Evolutionary conservation across 2,329 filamentous ascomycete species (phyloP).

Genomic region (Colletotrichum destructivum): DNA sequence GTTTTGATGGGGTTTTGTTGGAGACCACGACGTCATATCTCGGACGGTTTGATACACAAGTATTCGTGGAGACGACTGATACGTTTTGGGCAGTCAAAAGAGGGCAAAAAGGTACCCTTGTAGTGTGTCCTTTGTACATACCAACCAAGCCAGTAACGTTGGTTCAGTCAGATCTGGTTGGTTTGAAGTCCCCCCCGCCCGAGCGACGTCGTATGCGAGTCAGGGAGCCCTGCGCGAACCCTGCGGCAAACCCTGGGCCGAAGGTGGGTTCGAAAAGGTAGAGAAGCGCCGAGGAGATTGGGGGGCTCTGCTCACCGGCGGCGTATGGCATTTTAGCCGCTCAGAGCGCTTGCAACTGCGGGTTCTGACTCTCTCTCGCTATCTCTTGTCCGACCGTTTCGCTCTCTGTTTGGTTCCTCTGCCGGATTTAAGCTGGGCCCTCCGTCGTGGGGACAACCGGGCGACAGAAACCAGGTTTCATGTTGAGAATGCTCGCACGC

Average conservation of each 20-base stretch:
- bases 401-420: constrained; percentile 17
- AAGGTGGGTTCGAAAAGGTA: background rate
- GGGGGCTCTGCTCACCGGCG: background rate
- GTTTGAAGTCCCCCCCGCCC: background rate
- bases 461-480: constrained; percentile 39
- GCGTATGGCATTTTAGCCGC: constrained; percentile 25
- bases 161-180: constrained; percentile 28
- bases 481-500: constrained; percentile 36
- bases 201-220: constrained; percentile 26
- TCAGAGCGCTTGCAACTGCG: constrained; percentile 39
- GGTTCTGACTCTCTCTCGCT: constrained; percentile 21
- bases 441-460: constrained; percentile 31
- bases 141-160: background rate
- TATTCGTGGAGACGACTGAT: constrained; percentile 5
- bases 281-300: constrained; percentile 30
- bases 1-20: constrained; percentile 28
- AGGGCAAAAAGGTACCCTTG: constrained; percentile 13
- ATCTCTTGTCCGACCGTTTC: constrained; percentile 1
- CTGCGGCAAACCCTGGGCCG: constrained; percentile 24
- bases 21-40: constrained; percentile 39
- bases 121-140: constrained; percentile 14
- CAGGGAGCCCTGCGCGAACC: constrained; percentile 38
- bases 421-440: constrained; percentile 33
- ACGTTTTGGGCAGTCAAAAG: constrained; percentile 17
- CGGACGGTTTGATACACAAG: constrained; percentile 21